These are phyloP conservation scores for Cordyceps fumosorosea DNA, from an alignment of 2,329 filamentous ascomycete species.

Conservation along the genomic window DNA sequence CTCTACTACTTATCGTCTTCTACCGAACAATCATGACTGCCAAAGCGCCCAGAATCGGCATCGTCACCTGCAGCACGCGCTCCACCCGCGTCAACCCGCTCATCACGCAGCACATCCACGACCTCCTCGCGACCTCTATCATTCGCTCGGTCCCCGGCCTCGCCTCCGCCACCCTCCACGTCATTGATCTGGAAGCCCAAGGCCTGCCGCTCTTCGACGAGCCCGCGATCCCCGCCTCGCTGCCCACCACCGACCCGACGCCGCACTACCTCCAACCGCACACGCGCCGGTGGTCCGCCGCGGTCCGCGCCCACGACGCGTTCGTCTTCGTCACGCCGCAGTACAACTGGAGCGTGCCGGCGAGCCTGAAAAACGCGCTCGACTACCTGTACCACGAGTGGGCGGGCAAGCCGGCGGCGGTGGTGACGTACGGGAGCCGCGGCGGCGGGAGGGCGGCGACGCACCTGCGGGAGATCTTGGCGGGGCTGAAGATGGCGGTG, in stretches of 20 bases:
- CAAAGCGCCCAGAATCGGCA: slow-evolving; percentile 22
- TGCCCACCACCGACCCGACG: slow-evolving; percentile 24
- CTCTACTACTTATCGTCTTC: background rate
- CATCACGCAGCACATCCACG: slow-evolving; percentile 28
- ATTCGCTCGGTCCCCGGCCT: background rate
- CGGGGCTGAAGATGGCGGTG: slow-evolving; percentile 14
- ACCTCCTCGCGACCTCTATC: slow-evolving; percentile 15
- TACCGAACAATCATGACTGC: background rate
- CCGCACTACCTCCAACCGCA: slow-evolving; percentile 33
- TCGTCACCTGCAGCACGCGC: slow-evolving; percentile 32
- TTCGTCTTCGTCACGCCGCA: slow-evolving; percentile 46
- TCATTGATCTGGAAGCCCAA: slow-evolving; percentile 31
- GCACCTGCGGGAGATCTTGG: slow-evolving; percentile 17
- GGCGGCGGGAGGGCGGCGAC: slow-evolving; percentile 27
- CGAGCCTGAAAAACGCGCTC: slow-evolving; percentile 53
- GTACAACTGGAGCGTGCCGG: slow-evolving; percentile 51
- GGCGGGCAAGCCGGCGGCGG: slow-evolving; percentile 44
- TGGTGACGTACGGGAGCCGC: slow-evolving; percentile 48
- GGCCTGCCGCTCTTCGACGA: slow-evolving; percentile 42
- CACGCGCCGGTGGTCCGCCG: slow-evolving; percentile 37
- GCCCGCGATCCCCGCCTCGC: slow-evolving; percentile 29
- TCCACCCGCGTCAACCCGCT: slow-evolving; percentile 26
- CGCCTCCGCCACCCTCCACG: slow-evolving; percentile 18
- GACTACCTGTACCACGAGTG: slow-evolving; percentile 56
- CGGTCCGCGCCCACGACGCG: slow-evolving; percentile 37